Conservation (phyloP, 441 rosid species). For the Hypseocharis bilobata region DNA sequence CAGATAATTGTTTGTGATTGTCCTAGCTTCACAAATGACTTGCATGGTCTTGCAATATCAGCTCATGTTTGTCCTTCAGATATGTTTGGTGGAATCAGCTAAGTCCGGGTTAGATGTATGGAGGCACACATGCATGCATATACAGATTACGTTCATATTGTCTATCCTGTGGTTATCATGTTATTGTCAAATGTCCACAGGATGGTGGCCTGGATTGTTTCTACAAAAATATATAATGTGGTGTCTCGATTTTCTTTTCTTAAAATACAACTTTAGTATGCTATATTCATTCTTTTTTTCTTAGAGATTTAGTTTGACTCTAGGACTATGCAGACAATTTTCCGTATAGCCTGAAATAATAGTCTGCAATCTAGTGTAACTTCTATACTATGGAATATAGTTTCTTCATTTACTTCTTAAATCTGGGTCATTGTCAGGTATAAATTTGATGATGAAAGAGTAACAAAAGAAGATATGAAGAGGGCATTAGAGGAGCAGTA, state of each 20-base stretch:
- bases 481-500: slow-evolving; percentile 93
- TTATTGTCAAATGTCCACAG: neutral
- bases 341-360: neutral
- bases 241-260: neutral
- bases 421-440: slow-evolving; percentile 36
- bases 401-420: neutral
- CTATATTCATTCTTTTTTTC: too few relatives aligned
- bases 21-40: neutral
- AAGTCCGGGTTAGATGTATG: neutral
- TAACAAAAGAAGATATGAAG: slow-evolving; percentile 82
- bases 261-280: neutral
- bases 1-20: neutral
- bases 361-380: neutral
- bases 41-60: too few relatives aligned
- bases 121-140: neutral
- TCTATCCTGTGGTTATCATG: neutral
- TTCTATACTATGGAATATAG: neutral
- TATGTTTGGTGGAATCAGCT: neutral
- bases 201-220: neutral
- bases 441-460: slow-evolving; percentile 94
- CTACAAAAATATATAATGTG: neutral
- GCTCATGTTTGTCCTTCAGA: neutral
- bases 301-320: too few relatives aligned
- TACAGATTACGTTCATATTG: too few relatives aligned
- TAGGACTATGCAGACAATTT: too few relatives aligned